A percentile compares a stretch with the other conserved stretches of the same genome.
These are phyloP conservation scores for Mimosa pudica DNA, from an alignment of 306 rosid species.

Conservation along the genomic window DNA sequence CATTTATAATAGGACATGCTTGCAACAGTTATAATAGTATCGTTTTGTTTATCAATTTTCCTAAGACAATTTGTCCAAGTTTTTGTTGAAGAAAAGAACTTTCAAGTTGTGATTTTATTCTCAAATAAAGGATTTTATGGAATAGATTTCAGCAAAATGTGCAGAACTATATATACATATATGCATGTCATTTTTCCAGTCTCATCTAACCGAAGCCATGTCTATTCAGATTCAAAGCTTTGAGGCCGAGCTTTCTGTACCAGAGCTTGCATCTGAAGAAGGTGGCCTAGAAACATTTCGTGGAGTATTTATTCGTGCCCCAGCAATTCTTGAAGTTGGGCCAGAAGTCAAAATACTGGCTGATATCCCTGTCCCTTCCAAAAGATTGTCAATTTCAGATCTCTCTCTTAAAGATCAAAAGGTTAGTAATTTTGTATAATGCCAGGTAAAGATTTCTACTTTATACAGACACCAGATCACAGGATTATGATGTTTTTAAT, in stretches of 20 bases:
- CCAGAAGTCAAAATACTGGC: slow-evolving; percentile 90
- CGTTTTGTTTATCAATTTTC: not conserved
- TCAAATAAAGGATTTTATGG: not conserved
- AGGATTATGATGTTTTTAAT: not conserved
- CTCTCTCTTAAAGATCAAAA: slow-evolving; percentile 46
- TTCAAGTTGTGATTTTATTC: not conserved
- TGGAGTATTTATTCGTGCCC: slow-evolving; percentile 94
- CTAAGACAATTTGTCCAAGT: not conserved
- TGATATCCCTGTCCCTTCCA: slow-evolving; percentile 57
- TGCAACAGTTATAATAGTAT: not conserved
- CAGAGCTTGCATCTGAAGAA: slow-evolving; percentile 71
- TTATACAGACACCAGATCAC: not conserved
- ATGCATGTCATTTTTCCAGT: not conserved
- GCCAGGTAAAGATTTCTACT: slow-evolving; percentile 11
- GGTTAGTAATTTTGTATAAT: slow-evolving; percentile 48
- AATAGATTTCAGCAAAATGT: not conserved
- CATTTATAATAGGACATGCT: too few species aligned
- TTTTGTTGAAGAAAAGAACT: not conserved
- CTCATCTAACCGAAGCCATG: slow-evolving; percentile 21
- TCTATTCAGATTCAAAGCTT: slow-evolving; percentile 80
- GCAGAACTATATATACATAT: not conserved
- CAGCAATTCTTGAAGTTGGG: slow-evolving; percentile 89
- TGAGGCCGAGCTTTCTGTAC: slow-evolving; percentile 75
- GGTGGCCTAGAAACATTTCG: slow-evolving; percentile 92
- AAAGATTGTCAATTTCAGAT: slow-evolving; percentile 38